A percentile compares a stretch with the other conserved stretches of the same genome.
Evolutionary conservation across 345 rosid genomes (phyloP).

Genomic region (Isatis tinctoria): DNA sequence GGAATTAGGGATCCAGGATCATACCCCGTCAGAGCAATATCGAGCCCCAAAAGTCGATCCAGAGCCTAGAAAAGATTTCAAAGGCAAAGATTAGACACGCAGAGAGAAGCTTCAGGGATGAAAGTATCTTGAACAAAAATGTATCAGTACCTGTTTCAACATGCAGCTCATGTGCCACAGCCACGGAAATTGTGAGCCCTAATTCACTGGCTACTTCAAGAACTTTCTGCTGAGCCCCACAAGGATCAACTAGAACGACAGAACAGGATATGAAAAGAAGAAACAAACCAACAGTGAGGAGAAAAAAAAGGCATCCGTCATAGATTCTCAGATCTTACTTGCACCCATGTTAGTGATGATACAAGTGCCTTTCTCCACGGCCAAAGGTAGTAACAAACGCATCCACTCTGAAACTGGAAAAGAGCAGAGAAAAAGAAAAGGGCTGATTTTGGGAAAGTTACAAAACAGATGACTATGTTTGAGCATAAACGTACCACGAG

Average conservation of each 20-base stretch:
- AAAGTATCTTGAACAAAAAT: background rate
- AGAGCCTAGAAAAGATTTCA: slow-evolving; percentile 38
- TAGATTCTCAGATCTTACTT: slow-evolving; percentile 37
- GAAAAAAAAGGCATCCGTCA: background rate
- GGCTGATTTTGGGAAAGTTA: background rate
- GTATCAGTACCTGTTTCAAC: slow-evolving; percentile 36
- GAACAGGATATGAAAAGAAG: background rate
- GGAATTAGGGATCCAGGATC: slow-evolving; percentile 35
- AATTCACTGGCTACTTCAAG: slow-evolving; percentile 58
- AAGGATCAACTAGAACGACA: slow-evolving; percentile 57
- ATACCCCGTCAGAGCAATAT: slow-evolving; percentile 47
- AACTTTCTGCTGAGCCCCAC: slow-evolving; percentile 71
- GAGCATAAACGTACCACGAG: slow-evolving; percentile 49
- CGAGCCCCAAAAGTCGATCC: slow-evolving; percentile 34
- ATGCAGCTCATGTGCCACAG: slow-evolving; percentile 70
- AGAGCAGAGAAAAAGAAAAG: background rate
- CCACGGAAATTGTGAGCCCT: slow-evolving; percentile 60
- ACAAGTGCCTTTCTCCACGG: slow-evolving; percentile 67
- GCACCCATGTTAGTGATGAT: slow-evolving; percentile 95
- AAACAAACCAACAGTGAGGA: background rate
- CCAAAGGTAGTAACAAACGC: slow-evolving; percentile 69
- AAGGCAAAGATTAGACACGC: background rate
- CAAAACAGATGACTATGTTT: no score
- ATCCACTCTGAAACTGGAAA: slow-evolving; percentile 79
- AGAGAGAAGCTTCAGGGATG: background rate